Conservation (phyloP, 768 basidiomycete species). For the Glaciozyma antarctica region DNA sequence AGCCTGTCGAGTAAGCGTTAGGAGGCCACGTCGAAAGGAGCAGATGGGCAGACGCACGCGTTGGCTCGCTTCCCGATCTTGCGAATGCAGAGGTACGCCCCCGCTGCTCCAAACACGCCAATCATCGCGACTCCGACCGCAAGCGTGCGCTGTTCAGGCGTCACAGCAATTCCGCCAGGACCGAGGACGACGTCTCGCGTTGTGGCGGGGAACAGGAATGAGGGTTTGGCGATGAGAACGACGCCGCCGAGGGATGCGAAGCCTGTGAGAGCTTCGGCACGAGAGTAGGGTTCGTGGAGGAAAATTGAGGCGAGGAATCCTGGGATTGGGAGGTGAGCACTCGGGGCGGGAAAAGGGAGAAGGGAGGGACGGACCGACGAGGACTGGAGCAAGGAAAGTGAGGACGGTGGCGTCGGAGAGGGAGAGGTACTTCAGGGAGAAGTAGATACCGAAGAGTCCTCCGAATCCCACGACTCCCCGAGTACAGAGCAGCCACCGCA, state of each 20-base stretch:
- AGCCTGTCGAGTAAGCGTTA: constrained; percentile 34
- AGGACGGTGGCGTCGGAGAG: constrained; percentile 69
- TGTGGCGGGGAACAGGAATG: constrained; percentile 50
- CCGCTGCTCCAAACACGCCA: constrained; percentile 57
- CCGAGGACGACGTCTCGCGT: neutral
- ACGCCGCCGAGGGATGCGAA: constrained; percentile 66
- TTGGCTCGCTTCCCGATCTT: constrained; percentile 68
- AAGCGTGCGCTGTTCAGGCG: constrained; percentile 10
- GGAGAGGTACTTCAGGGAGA: constrained; percentile 62
- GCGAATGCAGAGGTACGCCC: constrained; percentile 54
- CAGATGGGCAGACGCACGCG: constrained; percentile 36
- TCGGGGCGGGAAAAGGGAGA: neutral
- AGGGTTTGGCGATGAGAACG: constrained; percentile 68
- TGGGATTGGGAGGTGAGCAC: constrained; percentile 46
- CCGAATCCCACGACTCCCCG: constrained; percentile 63
- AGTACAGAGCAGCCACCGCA: constrained; percentile 50
- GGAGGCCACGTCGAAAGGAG: neutral
- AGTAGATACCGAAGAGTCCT: constrained; percentile 42
- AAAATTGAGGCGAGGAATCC: constrained; percentile 43
- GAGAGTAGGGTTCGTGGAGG: constrained; percentile 33
- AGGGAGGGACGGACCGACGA: constrained; percentile 35
- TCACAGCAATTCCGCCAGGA: neutral
- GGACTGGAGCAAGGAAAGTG: constrained; percentile 63
- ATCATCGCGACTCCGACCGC: constrained; percentile 49
- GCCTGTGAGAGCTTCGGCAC: constrained; percentile 35